Evolutionary conservation across 2,329 filamentous ascomycete species (phyloP), one percentile per base, ranked within the genome.

Genomic region (Knoxdaviesia proteae): DNA sequence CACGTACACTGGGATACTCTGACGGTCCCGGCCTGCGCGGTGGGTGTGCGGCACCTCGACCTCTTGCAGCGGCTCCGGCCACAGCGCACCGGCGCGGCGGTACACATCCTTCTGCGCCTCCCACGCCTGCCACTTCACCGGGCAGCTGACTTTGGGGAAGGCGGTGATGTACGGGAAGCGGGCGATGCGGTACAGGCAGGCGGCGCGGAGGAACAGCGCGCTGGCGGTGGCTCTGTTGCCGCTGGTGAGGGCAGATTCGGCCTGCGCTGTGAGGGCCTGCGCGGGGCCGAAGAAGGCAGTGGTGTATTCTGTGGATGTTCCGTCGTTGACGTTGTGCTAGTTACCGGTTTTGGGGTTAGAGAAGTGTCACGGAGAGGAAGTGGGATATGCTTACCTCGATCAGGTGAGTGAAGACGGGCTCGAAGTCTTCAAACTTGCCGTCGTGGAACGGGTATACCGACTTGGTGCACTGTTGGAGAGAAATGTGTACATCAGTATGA

Each of bases 381-480:
- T 2, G 5, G 30, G n/a, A n/a, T 4, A 29, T 3, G 31, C 53
- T 41, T 55, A 71, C 69, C 47, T 67, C 57, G 40, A 78, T 70
- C 38, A 86, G 60, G 44, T 70, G 60, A n/a, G 68, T 55, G 41
- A 82, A 80, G 33, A 86, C 66, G 11, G 77, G 77, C 49, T 71
- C 67, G 52, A 86, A 84, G 57, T 86, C 80, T 45, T 73, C 64
- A 45, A 69, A 68, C 4, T 65, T 61, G 40, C 75, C 73, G 57
- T 84, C 80, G 62, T 84, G 80, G 63, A 86, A 86, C 0, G 77
- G 77, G 50, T 82, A 80, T 6, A 84, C 64, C 44, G 73, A 67
- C 58, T 74, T 75, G 34, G 58, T 56, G 55, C 70, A 74, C 65
- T 67, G 34, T 5, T n/a, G 7, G 36, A 7, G 8, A 11, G 6